These are phyloP conservation scores for Solanum hybrid DNA, from an alignment of 305 asterid species.

Conservation along the genomic window DNA sequence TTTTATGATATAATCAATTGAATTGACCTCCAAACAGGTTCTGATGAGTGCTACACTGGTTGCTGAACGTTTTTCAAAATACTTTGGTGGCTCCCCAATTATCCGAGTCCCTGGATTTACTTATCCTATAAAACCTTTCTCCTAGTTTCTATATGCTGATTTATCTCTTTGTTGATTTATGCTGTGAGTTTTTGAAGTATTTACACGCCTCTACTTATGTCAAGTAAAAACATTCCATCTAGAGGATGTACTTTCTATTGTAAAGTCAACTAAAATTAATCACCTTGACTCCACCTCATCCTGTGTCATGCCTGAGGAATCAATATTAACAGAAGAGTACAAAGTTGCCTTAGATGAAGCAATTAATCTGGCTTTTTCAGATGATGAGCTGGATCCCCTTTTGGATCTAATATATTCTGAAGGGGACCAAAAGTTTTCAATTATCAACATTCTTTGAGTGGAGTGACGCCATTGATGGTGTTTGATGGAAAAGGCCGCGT, in stretches of 20 bases:
- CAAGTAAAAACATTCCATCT: slow-evolving; percentile 60
- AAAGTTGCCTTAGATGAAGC: slow-evolving; percentile 76
- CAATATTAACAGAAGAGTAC: slow-evolving; percentile 47
- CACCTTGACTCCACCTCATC: slow-evolving; percentile 16
- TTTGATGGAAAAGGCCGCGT: slow-evolving; percentile 74
- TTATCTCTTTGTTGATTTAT: slow-evolving; percentile 9
- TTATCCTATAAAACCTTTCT: slow-evolving; percentile 47
- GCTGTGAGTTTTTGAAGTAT: slow-evolving; percentile 7
- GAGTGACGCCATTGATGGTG: slow-evolving; percentile 86
- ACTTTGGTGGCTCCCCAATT: slow-evolving; percentile 87
- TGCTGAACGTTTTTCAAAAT: slow-evolving; percentile 79
- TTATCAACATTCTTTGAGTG: slow-evolving; percentile 70
- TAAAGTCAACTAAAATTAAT: slow-evolving; percentile 38
- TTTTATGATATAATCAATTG: neutral
- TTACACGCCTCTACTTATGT: neutral
- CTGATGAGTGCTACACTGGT: slow-evolving; percentile 98
- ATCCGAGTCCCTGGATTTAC: slow-evolving; percentile 94
- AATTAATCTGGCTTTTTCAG: slow-evolving; percentile 54
- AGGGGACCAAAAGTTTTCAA: slow-evolving; percentile 40
- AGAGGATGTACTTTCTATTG: slow-evolving; percentile 73
- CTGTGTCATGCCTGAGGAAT: slow-evolving; percentile 23
- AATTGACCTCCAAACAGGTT: slow-evolving; percentile 36
- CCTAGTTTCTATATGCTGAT: slow-evolving; percentile 9
- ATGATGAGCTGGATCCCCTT: slow-evolving; percentile 66
- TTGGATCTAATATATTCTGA: slow-evolving; percentile 62